These are phyloP conservation scores for Penicillium coffeae DNA, from an alignment of 495 filamentous ascomycete genomes.

Conservation along the genomic window DNA sequence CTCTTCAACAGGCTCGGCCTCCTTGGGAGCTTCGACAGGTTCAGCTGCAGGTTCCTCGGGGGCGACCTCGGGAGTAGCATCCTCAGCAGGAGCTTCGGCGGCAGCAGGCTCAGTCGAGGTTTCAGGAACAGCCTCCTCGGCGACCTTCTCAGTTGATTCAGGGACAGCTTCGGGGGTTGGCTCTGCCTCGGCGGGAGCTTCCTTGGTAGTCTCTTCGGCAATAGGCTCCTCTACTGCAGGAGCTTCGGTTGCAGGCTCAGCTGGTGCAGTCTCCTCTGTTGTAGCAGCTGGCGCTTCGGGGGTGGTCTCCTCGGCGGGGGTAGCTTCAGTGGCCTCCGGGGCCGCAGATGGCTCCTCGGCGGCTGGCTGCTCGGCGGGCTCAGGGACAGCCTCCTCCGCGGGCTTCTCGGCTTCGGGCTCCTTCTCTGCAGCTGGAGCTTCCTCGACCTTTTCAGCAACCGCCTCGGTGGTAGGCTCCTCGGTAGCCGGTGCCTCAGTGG, in stretches of 20 bases:
- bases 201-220: background rate
- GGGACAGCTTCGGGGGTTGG: constrained; percentile 5
- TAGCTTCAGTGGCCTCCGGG: background rate
- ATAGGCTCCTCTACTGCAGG: constrained; percentile 1
- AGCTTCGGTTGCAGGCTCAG: background rate
- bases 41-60: background rate
- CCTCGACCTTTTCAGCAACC: background rate
- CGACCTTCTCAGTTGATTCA: background rate
- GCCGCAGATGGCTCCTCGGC: background rate
- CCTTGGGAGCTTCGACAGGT: background rate
- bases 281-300: background rate
- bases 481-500: background rate
- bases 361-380: background rate
- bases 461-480: background rate
- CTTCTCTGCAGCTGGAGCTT: background rate
- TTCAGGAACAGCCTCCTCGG: constrained; percentile 3
- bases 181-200: background rate
- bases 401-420: background rate
- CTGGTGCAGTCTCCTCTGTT: background rate
- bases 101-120: background rate
- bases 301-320: background rate
- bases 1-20: background rate
- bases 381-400: constrained; percentile 2
- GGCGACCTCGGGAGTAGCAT: background rate
- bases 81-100: background rate